phyloP scores from a whole-genome alignment of 176 grass and related monocot genomes.

The Eleusine coracana region DNA sequence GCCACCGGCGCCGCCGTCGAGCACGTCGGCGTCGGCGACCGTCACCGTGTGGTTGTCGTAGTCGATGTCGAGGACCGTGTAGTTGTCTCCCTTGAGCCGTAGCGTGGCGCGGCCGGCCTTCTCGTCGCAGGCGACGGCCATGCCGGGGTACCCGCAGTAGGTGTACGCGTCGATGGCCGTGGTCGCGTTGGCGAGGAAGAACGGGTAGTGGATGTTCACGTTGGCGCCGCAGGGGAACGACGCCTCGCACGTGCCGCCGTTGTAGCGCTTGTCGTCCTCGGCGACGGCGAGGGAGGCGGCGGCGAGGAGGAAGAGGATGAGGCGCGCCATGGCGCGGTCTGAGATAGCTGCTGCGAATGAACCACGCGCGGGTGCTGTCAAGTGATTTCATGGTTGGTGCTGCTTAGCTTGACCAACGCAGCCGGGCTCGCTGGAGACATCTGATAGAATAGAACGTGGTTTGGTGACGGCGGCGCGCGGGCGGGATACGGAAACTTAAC shows the following conservation, averaged over 20 bases:
- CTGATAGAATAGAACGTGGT: background rate
- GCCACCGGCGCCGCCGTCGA: background rate
- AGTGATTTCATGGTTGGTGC: background rate
- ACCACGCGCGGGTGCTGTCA: background rate
- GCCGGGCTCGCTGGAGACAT: background rate
- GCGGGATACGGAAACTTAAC: background rate
- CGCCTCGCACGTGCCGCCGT: background rate
- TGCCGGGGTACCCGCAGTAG: slow-evolving; percentile 58
- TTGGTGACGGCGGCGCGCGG: background rate
- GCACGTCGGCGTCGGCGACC: slow-evolving; percentile 24
- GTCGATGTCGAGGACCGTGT: slow-evolving; percentile 45
- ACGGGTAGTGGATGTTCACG: slow-evolving; percentile 24
- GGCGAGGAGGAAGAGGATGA: background rate
- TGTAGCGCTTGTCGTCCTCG: background rate
- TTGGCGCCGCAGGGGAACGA: background rate
- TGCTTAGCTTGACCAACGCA: background rate
- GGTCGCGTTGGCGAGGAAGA: slow-evolving; percentile 35
- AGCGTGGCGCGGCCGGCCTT: slow-evolving; percentile 12
- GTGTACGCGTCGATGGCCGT: background rate
- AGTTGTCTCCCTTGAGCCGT: background rate
- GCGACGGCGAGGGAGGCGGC: background rate
- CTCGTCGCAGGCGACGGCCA: slow-evolving; percentile 39
- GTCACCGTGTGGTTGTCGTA: slow-evolving; percentile 26
- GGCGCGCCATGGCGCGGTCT: background rate
- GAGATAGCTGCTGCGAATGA: background rate